Conservation (phyloP, 345 rosid species). For the Pistacia vera region DNA sequence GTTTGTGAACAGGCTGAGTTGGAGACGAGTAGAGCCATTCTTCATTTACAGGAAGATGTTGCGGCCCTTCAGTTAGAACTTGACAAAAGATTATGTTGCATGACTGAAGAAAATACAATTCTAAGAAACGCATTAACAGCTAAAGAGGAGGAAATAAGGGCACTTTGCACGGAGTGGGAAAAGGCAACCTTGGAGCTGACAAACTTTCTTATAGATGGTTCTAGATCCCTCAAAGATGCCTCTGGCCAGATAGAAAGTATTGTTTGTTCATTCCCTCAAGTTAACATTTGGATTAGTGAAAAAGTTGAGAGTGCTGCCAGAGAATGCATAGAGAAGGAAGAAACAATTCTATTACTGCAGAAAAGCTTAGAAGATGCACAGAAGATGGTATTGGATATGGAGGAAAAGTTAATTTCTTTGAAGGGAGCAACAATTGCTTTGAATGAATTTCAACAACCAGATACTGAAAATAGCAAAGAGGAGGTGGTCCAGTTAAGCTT, state of each 20-base stretch:
- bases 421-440: constrained; percentile 71
- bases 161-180: constrained; percentile 74
- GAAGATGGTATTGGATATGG: constrained; percentile 71
- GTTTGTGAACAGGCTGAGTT: constrained; percentile 80
- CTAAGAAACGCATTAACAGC: constrained; percentile 52
- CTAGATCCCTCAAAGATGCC: constrained; percentile 84
- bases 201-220: constrained; percentile 77
- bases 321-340: constrained; percentile 82
- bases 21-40: constrained; percentile 78
- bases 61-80: constrained; percentile 64
- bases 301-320: constrained; percentile 75
- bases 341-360: constrained; percentile 67
- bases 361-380: constrained; percentile 86
- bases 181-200: constrained; percentile 80
- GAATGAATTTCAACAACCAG: constrained; percentile 47
- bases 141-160: constrained; percentile 60
- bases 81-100: constrained; percentile 45
- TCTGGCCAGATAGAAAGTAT: constrained; percentile 67
- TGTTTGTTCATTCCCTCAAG: constrained; percentile 67
- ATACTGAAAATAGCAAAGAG: constrained; percentile 36
- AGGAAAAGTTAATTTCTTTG: constrained; percentile 67
- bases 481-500: constrained; percentile 36
- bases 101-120: constrained; percentile 53
- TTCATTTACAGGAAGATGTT: constrained; percentile 82
- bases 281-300: constrained; percentile 57